A percentile compares a stretch with the other conserved stretches of the same genome.
phyloP scores from a whole-genome alignment of 768 basidiomycete genomes.

The Mycena haematopus region DNA sequence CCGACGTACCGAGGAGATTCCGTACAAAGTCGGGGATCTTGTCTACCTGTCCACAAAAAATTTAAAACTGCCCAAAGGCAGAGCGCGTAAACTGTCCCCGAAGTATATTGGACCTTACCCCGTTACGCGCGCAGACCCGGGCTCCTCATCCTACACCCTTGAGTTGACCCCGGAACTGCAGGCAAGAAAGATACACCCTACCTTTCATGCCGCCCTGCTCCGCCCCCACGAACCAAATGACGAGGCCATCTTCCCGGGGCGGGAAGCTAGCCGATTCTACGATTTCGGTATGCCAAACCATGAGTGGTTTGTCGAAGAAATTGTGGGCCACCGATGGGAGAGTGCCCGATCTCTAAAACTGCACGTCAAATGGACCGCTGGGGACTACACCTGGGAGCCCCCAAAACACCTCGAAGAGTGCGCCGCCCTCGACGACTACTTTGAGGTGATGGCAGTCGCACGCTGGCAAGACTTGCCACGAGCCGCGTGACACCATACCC shows the following conservation, averaged over 20 bases:
- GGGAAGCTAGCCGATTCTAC: neutral
- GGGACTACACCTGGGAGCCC: neutral
- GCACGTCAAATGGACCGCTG: neutral
- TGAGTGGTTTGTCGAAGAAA: neutral
- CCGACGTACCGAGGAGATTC: neutral
- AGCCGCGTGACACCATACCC: no score
- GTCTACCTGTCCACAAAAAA: neutral
- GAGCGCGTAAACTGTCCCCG: neutral
- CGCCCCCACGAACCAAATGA: neutral
- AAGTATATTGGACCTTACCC: neutral
- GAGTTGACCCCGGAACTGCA: neutral
- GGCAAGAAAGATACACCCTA: neutral
- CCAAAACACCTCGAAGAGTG: neutral
- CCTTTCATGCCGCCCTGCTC: neutral
- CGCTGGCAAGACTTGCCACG: neutral
- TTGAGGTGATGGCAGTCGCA: neutral
- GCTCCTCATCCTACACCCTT: neutral
- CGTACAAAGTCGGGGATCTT: neutral
- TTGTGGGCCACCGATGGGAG: neutral
- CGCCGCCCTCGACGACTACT: neutral
- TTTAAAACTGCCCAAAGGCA: neutral
- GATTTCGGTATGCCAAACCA: neutral
- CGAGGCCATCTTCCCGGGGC: neutral
- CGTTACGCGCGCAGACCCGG: neutral
- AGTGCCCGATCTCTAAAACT: neutral